Evolutionary conservation across 108 stramenopile species (phyloP), one percentile per base, ranked within the genome.

Genomic region (Mediolabrus comicus): DNA sequence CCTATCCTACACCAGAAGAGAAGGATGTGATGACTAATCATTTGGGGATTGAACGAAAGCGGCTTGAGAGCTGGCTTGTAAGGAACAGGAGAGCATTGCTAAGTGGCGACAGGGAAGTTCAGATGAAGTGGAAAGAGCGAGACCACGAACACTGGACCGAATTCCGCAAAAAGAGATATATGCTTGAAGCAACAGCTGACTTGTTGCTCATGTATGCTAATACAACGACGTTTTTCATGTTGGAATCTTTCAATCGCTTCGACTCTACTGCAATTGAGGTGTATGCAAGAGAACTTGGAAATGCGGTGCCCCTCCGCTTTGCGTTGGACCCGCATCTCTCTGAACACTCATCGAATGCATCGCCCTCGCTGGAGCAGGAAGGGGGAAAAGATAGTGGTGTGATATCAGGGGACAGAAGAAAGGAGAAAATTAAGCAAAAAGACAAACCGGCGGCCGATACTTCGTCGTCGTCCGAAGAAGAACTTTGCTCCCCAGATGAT

Each of bases 231-330:
- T 95, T 95, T 69, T 92, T 95, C 36, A 34, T 65, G 26, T 46
- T 92, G 59, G 83, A 88, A 39, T 82, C 88, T 14, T 95, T 92
- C 67, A 24, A 34, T 30, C 79, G 68, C 7, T 76, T 95, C 54
- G 77, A 87, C 34, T 92, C 92, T n/a, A 87, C 83, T 29, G 85
- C 92, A 3, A 86, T 92, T 29, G 89, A 92, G 74, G 90, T 95
- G 8, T 95, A 92, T 65, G 95, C 95, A 2, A 72, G 95, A 33
- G 95, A 95, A 63, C 75, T 95, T 19, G 95, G 95, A 30, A 92
- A 90, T 65, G 68, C 62, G n/a, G 92, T 94, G 2, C 90, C 90
- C 7, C 71, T 68, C 12, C 67, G 66, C 28, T 73, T 81, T 31
- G 69, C 75, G n/a, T 56, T 62, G 31, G 28, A 67, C 26, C 26